Evolutionary conservation across 495 filamentous ascomycete species (phyloP).

Genomic region (Chaetomium fimeti): DNA sequence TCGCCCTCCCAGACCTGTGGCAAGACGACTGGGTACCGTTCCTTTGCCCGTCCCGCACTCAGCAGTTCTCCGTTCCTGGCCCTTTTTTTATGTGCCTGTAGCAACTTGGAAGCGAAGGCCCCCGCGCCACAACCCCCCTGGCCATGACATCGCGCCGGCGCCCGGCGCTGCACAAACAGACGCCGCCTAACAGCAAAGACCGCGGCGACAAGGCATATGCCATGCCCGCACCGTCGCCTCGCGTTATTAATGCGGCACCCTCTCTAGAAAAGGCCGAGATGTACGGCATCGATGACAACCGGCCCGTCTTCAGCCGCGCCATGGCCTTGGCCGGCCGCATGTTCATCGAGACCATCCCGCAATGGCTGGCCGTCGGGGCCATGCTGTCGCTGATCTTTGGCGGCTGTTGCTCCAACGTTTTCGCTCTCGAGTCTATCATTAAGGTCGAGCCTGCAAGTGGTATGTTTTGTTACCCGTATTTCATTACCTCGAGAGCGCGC

Average conservation of each 20-base stretch:
- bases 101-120: slow-evolving; percentile 14
- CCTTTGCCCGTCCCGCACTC: slow-evolving; percentile 5
- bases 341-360: slow-evolving; percentile 62
- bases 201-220: slow-evolving; percentile 35
- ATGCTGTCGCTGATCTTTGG: slow-evolving; percentile 93
- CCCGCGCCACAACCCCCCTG: slow-evolving; percentile 27
- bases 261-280: slow-evolving; percentile 56
- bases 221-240: slow-evolving; percentile 40
- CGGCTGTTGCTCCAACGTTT: slow-evolving; percentile 97
- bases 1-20: slow-evolving; percentile 1
- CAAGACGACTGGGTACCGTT: slow-evolving; percentile 13
- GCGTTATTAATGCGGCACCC: slow-evolving; percentile 55
- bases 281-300: slow-evolving; percentile 56
- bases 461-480: slow-evolving; percentile 32
- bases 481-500: background rate
- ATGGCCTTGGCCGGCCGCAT: slow-evolving; percentile 56
- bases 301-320: slow-evolving; percentile 52
- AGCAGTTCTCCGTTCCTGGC: background rate
- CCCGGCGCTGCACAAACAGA: slow-evolving; percentile 39
- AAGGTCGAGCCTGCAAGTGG: slow-evolving; percentile 71
- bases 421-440: slow-evolving; percentile 91
- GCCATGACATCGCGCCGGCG: slow-evolving; percentile 40
- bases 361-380: slow-evolving; percentile 63
- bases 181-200: slow-evolving; percentile 34
- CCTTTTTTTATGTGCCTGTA: slow-evolving; percentile 25